Evolutionary conservation across 805 yeast genomes (phyloP).

Genomic region (Wickerhamomyces tratensis): DNA sequence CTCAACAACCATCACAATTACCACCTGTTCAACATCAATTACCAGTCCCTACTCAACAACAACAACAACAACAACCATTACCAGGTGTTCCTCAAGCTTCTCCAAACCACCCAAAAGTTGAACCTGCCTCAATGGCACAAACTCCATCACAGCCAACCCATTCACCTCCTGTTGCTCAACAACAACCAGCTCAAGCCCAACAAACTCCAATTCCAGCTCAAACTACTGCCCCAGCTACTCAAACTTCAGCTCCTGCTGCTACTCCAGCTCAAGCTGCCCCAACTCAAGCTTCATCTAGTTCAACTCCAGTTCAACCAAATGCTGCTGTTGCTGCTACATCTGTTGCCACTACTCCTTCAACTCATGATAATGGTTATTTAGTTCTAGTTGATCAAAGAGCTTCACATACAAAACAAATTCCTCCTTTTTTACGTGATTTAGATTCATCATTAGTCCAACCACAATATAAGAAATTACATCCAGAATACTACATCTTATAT

Average conservation of each 20-base stretch:
- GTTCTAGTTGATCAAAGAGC: constrained; percentile 31
- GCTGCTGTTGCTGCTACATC: constrained; percentile 8
- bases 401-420: constrained; percentile 61
- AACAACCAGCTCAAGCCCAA: constrained; percentile 12
- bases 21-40: constrained; percentile 23
- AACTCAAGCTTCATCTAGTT: constrained; percentile 7
- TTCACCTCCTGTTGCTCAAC: constrained; percentile 11
- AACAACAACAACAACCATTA: constrained; percentile 13
- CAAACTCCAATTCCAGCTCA: constrained; percentile 13
- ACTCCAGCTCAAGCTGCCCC: constrained; percentile 9
- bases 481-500: constrained; percentile 81
- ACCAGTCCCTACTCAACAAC: constrained; percentile 18
- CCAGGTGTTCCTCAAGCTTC: constrained; percentile 9
- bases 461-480: constrained; percentile 69
- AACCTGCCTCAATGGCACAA: not conserved
- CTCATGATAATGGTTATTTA: constrained; percentile 21
- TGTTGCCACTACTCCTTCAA: constrained; percentile 12
- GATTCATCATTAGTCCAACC: constrained; percentile 72
- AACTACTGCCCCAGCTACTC: constrained; percentile 13
- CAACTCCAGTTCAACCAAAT: constrained; percentile 3
- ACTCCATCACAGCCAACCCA: constrained; percentile 5
- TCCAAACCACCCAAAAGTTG: constrained; percentile 19
- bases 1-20: constrained; percentile 22
- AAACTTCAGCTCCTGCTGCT: constrained; percentile 17
- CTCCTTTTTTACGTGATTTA: constrained; percentile 71